phyloP scores from a whole-genome alignment of 1,284 basidiomycete genomes.

The Cryptococcus depauperatus region DNA sequence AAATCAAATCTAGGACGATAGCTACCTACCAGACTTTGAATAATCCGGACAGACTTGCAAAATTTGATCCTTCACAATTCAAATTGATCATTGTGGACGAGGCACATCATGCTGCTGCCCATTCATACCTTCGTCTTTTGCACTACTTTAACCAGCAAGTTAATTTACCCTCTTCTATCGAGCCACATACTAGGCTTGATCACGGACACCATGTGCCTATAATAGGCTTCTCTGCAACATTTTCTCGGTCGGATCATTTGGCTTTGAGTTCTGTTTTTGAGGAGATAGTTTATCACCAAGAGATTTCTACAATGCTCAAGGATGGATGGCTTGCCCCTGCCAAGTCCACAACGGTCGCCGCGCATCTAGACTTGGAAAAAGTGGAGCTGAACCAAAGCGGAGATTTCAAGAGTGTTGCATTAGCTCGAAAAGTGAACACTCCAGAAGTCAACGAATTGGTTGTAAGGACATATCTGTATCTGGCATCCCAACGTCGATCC shows the following conservation, averaged over 20 bases:
- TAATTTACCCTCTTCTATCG: conserved; percentile 19
- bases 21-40: conserved; percentile 87
- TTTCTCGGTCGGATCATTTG: conserved; percentile 82
- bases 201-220: conserved; percentile 57
- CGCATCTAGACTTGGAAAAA: conserved; percentile 59
- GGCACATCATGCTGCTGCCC: conserved; percentile 89
- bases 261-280: conserved; percentile 84
- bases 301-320: conserved; percentile 86
- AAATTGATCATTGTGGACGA: conserved; percentile 87
- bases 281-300: conserved; percentile 87
- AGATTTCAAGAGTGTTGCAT: conserved; percentile 68
- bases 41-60: conserved; percentile 58
- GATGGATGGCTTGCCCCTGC: conserved; percentile 79
- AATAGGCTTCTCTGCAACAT: conserved; percentile 92
- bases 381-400: conserved; percentile 58
- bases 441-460: conserved; percentile 65
- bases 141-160: conserved; percentile 39
- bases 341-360: conserved; percentile 70
- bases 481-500: conserved; percentile 59
- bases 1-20: conserved; percentile 53
- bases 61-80: conserved; percentile 64
- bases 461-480: conserved; percentile 66
- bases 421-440: conserved; percentile 73
- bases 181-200: conserved; percentile 12
- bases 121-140: conserved; percentile 54